Evolutionary conservation across 2,329 filamentous ascomycete genomes (phyloP), one percentile per base, ranked within the genome.

Genomic region (Ceratocystis cacaofunesta): DNA sequence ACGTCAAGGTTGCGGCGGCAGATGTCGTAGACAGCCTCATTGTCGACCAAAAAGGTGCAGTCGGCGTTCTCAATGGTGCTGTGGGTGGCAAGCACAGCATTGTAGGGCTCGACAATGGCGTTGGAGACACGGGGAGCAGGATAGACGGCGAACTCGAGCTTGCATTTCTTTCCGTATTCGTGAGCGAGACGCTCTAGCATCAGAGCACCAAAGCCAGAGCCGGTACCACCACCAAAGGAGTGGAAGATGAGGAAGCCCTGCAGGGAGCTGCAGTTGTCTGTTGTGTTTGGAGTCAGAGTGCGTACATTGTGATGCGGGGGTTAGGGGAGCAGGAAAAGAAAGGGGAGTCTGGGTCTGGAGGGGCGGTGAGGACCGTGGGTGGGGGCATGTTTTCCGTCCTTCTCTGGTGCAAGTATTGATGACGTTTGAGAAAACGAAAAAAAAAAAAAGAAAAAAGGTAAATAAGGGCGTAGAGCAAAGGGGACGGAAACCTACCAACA

Each of bases 1-100:
- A 89, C 85, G 71, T 87, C 86, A 68, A 89, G 77, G 77, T 85
- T 88, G 72, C 85, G 84, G 70, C 83, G 82, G 82, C 85, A 89
- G 73, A 89, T 88, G 70, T 88, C 85, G 77, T 88, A 88, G 71
- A 89, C 85, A 70, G 85, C 85, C 76, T 88, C 85, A 74, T 89
- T 89, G 72, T 88, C 85, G 69, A 89, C 85, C 61, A 88, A 78
- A 79, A 89, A 88, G n/a, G 85, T 87, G 74, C 85, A 88, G 78
- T 89, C 85, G n/a, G 86, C 84, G 79, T 88, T 86, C 79, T 88
- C 85, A 68, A 88, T 87, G 68, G 85, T 88, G 79, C 84, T 88
- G 79, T 88, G 85, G 66, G 85, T 88, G 58, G 85, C 87, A 69
- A 89, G 79, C 67, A 88, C 85, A 68, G 85, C 85, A 71, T 89